These are phyloP conservation scores for Chaetoceros tenuissimus DNA, from an alignment of 108 stramenopile genomes.

Conservation along the genomic window DNA sequence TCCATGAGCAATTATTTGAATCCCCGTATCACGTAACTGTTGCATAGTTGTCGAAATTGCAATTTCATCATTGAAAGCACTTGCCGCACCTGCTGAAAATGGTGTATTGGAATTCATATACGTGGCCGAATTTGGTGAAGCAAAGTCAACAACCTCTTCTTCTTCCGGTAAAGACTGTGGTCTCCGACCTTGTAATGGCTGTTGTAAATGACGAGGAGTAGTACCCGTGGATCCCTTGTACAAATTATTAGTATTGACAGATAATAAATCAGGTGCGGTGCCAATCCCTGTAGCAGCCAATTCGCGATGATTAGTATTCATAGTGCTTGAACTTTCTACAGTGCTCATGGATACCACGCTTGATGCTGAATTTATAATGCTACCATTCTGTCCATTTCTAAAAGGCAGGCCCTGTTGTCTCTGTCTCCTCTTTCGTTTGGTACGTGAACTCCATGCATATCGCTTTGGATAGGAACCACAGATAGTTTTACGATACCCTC, in stretches of 20 bases:
- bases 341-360: neutral
- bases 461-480: slow-evolving; percentile 81
- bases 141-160: slow-evolving; percentile 1
- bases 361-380: neutral
- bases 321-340: neutral
- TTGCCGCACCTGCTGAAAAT: neutral
- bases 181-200: slow-evolving; percentile 3
- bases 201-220: slow-evolving; percentile 15
- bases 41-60: slow-evolving; percentile 78
- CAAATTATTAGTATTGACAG: slow-evolving; percentile 1
- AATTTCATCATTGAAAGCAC: slow-evolving; percentile 49
- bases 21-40: slow-evolving; percentile 71
- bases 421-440: slow-evolving; percentile 16
- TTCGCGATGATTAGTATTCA: neutral
- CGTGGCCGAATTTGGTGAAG: neutral
- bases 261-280: neutral
- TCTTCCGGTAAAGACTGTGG: neutral
- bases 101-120: slow-evolving; percentile 1
- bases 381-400: slow-evolving; percentile 2
- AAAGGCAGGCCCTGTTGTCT: neutral
- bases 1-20: slow-evolving; percentile 76
- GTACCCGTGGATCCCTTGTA: slow-evolving; percentile 13
- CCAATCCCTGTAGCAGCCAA: neutral
- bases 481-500: slow-evolving; percentile 59
- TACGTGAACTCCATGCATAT: slow-evolving; percentile 72